These are phyloP conservation scores for Hordeum pubiflorum DNA, from an alignment of 202 grass and related monocot genomes.

Conservation along the genomic window DNA sequence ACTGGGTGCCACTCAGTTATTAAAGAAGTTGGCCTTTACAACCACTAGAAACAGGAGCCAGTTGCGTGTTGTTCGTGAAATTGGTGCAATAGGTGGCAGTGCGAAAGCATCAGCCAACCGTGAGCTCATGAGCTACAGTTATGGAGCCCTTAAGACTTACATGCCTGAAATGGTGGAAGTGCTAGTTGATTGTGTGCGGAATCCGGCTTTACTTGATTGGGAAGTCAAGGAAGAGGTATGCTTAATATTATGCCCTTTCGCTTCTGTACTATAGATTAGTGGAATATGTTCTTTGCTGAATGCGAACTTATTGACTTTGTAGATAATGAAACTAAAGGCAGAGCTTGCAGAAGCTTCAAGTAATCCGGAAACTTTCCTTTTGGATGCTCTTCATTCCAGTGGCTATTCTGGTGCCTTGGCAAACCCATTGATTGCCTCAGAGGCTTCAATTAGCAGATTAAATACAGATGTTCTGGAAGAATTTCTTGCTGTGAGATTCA, in stretches of 20 bases:
- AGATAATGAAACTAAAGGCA: constrained; percentile 56
- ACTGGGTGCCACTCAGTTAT: constrained; percentile 59
- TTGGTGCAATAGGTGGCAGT: constrained; percentile 69
- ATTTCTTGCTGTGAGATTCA: constrained; percentile 59
- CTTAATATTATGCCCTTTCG: neutral
- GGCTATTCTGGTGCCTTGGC: constrained; percentile 92
- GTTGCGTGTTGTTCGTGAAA: constrained; percentile 75
- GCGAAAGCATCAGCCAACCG: constrained; percentile 62
- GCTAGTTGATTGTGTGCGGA: constrained; percentile 73
- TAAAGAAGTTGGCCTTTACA: constrained; percentile 74
- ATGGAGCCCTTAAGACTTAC: constrained; percentile 71
- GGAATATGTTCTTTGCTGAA: constrained; percentile 3
- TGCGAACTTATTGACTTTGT: constrained; percentile 11
- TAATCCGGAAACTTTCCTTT: constrained; percentile 70
- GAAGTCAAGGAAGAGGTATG: constrained; percentile 93
- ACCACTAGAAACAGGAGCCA: constrained; percentile 80
- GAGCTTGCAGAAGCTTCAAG: constrained; percentile 54
- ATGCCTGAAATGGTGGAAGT: constrained; percentile 93
- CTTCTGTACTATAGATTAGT: constrained; percentile 3
- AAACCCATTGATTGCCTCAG: constrained; percentile 70
- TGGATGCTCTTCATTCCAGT: constrained; percentile 84
- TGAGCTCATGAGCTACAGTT: constrained; percentile 84
- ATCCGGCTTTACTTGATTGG: constrained; percentile 85
- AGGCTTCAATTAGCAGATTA: constrained; percentile 54
- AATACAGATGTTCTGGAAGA: constrained; percentile 54